phyloP scores from a whole-genome alignment of 495 filamentous ascomycete genomes.

The Achaetomiella virescens region DNA sequence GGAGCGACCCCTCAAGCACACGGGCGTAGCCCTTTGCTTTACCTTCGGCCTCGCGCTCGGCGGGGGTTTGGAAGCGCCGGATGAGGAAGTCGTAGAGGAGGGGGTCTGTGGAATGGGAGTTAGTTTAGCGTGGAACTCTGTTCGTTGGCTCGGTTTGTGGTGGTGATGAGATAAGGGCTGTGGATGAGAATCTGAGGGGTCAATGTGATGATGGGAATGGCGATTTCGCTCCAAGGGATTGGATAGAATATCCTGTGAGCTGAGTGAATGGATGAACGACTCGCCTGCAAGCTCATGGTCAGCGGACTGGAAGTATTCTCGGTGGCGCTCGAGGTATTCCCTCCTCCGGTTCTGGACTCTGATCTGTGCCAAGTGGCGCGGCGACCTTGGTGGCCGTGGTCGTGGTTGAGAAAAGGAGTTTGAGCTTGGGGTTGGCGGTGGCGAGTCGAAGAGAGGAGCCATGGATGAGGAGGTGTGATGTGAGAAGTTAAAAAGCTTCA shows the following conservation, averaged over 20 bases:
- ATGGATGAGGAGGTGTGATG: not conserved
- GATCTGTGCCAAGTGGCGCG: slow-evolving; percentile 29
- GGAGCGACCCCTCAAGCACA: slow-evolving; percentile 62
- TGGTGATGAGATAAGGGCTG: not conserved
- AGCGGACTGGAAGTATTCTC: slow-evolving; percentile 32
- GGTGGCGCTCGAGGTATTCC: slow-evolving; percentile 38
- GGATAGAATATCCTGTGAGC: not conserved
- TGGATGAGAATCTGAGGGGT: too few species aligned
- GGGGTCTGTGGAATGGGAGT: slow-evolving; percentile 49
- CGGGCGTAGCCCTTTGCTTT: slow-evolving; percentile 67
- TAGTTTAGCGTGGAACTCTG: not conserved
- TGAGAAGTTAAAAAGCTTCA: too few species aligned
- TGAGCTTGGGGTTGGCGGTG: slow-evolving; percentile 13
- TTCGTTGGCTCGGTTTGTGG: not conserved
- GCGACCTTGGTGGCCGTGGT: slow-evolving; percentile 34
- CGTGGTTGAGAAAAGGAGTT: slow-evolving; percentile 25
- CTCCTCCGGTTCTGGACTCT: slow-evolving; percentile 38
- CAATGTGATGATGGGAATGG: not conserved
- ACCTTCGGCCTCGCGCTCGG: slow-evolving; percentile 67
- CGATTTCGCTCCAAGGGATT: not conserved
- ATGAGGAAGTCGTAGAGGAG: slow-evolving; percentile 74
- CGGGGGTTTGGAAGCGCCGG: slow-evolving; percentile 66
- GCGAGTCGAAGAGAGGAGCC: slow-evolving; percentile 19
- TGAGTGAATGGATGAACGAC: not conserved
- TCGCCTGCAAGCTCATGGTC: slow-evolving; percentile 44